These are phyloP conservation scores for Boletales sp. DNA, from an alignment of 768 basidiomycete species.

Conservation along the genomic window DNA sequence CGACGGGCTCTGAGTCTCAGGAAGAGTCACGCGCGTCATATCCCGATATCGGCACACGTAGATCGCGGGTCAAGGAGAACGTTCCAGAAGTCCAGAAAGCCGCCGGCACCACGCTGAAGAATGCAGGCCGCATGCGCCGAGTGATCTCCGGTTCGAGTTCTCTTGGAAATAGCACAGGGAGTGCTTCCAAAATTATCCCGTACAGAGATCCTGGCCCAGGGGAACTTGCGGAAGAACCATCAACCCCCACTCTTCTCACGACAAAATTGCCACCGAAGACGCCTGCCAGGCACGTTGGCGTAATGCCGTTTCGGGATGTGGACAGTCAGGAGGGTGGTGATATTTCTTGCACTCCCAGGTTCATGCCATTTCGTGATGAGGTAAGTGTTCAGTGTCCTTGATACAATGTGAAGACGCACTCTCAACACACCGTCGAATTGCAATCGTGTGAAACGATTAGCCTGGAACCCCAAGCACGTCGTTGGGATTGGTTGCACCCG, in stretches of 20 bases:
- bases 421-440: slow-evolving; percentile 3
- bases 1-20: slow-evolving; percentile 48
- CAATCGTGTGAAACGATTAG: slow-evolving; percentile 12
- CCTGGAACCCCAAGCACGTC: slow-evolving; percentile 23
- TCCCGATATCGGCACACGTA: slow-evolving; percentile 74
- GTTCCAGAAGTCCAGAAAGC: slow-evolving; percentile 66
- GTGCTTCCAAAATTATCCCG: slow-evolving; percentile 55
- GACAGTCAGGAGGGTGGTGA: slow-evolving; percentile 15
- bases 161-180: slow-evolving; percentile 12
- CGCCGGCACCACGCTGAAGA: slow-evolving; percentile 61
- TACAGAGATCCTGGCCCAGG: slow-evolving; percentile 60
- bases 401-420: neutral
- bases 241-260: slow-evolving; percentile 33
- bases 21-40: slow-evolving; percentile 48
- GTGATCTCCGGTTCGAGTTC: slow-evolving; percentile 37
- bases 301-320: slow-evolving; percentile 41
- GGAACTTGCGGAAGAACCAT: slow-evolving; percentile 24
- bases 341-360: slow-evolving; percentile 50
- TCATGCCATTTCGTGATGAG: slow-evolving; percentile 74
- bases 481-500: slow-evolving; percentile 34
- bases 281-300: slow-evolving; percentile 29
- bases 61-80: slow-evolving; percentile 77
- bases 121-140: slow-evolving; percentile 55
- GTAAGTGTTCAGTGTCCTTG: slow-evolving; percentile 35
- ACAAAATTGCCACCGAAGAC: slow-evolving; percentile 32